phyloP scores from a whole-genome alignment of 768 basidiomycete genomes.

The Rhodocollybia butyracea region DNA sequence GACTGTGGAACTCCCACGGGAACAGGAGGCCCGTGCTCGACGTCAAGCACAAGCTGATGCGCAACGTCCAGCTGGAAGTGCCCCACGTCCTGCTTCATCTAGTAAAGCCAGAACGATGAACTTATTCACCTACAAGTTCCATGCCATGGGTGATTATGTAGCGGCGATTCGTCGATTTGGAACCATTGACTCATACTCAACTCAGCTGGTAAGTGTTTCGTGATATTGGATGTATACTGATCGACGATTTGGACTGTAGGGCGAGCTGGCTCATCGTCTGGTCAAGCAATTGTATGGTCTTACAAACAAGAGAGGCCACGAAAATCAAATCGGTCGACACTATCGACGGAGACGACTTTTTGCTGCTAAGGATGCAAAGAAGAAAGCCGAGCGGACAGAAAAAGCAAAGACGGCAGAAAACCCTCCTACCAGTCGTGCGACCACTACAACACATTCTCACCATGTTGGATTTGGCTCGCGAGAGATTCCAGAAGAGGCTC shows the following conservation, averaged over 20 bases:
- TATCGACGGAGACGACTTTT: slow-evolving; percentile 9
- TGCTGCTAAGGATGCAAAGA: too few species aligned
- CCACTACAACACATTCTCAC: not conserved
- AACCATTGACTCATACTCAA: slow-evolving; percentile 34
- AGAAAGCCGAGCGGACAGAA: not conserved
- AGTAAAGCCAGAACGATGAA: slow-evolving; percentile 18
- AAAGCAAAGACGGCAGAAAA: not conserved
- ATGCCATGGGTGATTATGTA: slow-evolving; percentile 31
- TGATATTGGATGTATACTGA: not conserved
- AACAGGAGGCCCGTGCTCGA: slow-evolving; percentile 9
- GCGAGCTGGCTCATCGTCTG: slow-evolving; percentile 31
- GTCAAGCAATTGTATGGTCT: slow-evolving; percentile 30
- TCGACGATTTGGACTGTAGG: slow-evolving; percentile 18
- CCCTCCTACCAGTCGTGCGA: too few species aligned
- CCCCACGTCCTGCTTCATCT: not conserved
- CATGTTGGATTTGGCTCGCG: too few species aligned
- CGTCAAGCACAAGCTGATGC: not conserved
- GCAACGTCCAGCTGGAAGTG: not conserved
- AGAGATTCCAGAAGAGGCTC: not conserved
- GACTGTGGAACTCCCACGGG: slow-evolving; percentile 5
- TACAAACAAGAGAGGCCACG: slow-evolving; percentile 23
- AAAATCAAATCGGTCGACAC: slow-evolving; percentile 19
- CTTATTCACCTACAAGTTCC: slow-evolving; percentile 28
- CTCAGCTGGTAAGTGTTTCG: slow-evolving; percentile 25
- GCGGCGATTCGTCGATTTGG: slow-evolving; percentile 22